Evolutionary conservation across 257 asterid genomes (phyloP).

Genomic region (Linderniella brevidens): DNA sequence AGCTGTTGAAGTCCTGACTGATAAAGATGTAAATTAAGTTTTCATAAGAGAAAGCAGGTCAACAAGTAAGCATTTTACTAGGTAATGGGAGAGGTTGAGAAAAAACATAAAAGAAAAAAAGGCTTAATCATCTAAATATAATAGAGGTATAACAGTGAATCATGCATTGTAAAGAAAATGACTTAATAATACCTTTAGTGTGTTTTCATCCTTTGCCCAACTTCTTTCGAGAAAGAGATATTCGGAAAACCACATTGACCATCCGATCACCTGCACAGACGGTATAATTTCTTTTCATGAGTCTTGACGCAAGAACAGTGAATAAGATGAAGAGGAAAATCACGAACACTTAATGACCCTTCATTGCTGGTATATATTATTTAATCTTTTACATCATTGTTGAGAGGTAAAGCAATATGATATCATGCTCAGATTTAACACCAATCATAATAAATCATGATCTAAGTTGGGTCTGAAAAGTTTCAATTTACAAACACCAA

Average conservation of each 20-base stretch:
- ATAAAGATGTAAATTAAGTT: slow-evolving; percentile 12
- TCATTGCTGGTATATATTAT: too few species aligned
- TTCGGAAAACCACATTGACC: slow-evolving; percentile 99
- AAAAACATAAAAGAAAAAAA: slow-evolving; percentile 4
- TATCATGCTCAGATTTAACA: too few species aligned
- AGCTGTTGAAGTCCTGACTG: slow-evolving; percentile 67
- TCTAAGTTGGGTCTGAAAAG: too few species aligned
- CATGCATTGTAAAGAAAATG: slow-evolving; percentile 6
- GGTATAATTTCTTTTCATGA: slow-evolving; percentile 3
- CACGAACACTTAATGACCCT: not conserved
- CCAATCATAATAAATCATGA: too few species aligned
- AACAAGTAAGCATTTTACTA: slow-evolving; percentile 1
- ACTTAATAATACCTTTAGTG: slow-evolving; percentile 45
- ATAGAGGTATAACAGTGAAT: not conserved
- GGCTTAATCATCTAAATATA: not conserved
- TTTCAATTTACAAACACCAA: too few species aligned
- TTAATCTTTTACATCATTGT: too few species aligned
- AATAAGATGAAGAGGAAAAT: not conserved
- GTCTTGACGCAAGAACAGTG: not conserved
- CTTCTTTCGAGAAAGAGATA: slow-evolving; percentile 93
- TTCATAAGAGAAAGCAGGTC: not conserved
- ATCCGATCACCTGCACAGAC: slow-evolving; percentile 75
- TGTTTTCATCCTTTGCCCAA: slow-evolving; percentile 88
- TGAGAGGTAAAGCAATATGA: too few species aligned
- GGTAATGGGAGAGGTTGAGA: slow-evolving; percentile 4